Base-by-base conservation (phyloP, 1,284 basidiomycete species). In the Boletus sp. region DNA sequence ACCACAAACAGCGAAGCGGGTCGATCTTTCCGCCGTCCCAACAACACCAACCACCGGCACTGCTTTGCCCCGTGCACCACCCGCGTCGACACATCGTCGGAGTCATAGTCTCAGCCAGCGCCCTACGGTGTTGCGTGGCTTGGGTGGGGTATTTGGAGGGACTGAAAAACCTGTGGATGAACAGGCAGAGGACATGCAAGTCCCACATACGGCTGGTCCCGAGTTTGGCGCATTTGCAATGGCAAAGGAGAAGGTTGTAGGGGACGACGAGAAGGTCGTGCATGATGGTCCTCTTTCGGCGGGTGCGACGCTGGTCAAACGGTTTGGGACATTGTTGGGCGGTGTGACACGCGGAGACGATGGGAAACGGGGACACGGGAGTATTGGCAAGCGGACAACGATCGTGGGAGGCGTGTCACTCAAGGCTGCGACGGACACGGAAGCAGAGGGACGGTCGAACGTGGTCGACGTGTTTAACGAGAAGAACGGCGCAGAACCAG, bases 21-120 rank as follows among this genome's bases (percentile, higher is more conserved):
- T 76, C 28, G 81, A 79, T 10, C 64, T 81, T 19, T 76, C 78
- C 6, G 73, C 77, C 17, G 64, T 77, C 27, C 75, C 80, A 19
- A 71, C 77, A 0, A 67, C 73, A 2, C 70, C 77, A 0, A 70
- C 71, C 1, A 74, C 72, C 6, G 60, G 70, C 48, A 70, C 75
- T 3, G 31, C 67, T 11, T 62, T 89, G 54, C 87, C 87, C 1
- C 80, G 87, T 35, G 84, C 86, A 8, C 87, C 89, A 7, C 86
- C 87, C 27, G 85, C 84, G 25, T 85, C 85, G 52, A 86, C 84
- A 14, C 90, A 90, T 72, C 80, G 84, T 56, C 79, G 89, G 53
- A 90, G 87, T 65, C 91, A 93, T 71, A 91, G 88, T 70, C 80
- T 94, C 67, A 91, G 87, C 65, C 89, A 91, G 69, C 79, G 87